Evolutionary conservation across 2,329 filamentous ascomycete species (phyloP).

Genomic region (Penicillium sumatraense): DNA sequence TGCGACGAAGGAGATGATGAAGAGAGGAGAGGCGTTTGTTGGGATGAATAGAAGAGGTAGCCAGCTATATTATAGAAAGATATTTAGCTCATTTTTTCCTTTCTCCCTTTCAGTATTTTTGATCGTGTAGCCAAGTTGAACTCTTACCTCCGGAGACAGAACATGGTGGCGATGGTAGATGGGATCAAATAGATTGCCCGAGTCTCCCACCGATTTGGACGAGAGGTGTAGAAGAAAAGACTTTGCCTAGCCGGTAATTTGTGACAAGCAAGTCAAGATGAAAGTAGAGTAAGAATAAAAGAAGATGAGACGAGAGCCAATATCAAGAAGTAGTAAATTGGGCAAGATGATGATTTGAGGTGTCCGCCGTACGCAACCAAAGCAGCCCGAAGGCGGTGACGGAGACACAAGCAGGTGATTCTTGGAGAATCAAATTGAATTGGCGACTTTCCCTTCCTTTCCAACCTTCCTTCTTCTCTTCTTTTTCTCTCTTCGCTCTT

Average conservation of each 20-base stretch:
- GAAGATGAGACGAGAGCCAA: too few relatives aligned
- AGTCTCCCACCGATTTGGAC: background rate
- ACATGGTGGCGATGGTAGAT: slow-evolving; percentile 54
- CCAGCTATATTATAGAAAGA: slow-evolving; percentile 61
- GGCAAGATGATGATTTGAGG: too few relatives aligned
- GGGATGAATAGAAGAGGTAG: slow-evolving; percentile 87
- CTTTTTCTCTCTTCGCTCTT: slow-evolving; percentile 12
- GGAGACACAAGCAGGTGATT: slow-evolving; percentile 14
- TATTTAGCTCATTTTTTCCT: background rate
- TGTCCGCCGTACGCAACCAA: too few relatives aligned
- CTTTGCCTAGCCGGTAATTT: too few relatives aligned
- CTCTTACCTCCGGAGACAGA: slow-evolving; percentile 68
- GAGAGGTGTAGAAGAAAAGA: background rate
- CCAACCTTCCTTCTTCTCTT: slow-evolving; percentile 27
- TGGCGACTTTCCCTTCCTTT: slow-evolving; percentile 19
- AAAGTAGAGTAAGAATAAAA: too few relatives aligned
- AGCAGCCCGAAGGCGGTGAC: too few relatives aligned
- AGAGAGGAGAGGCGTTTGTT: slow-evolving; percentile 80
- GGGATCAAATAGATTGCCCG: background rate
- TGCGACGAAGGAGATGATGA: slow-evolving; percentile 86
- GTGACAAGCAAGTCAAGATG: too few relatives aligned
- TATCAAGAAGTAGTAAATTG: background rate
- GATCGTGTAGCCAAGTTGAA: background rate
- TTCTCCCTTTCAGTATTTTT: background rate
- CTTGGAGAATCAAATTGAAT: slow-evolving; percentile 21